Evolutionary conservation across 331 rosid genomes (phyloP), one percentile per base, ranked within the genome.

Genomic region (Pyrus hybrid): DNA sequence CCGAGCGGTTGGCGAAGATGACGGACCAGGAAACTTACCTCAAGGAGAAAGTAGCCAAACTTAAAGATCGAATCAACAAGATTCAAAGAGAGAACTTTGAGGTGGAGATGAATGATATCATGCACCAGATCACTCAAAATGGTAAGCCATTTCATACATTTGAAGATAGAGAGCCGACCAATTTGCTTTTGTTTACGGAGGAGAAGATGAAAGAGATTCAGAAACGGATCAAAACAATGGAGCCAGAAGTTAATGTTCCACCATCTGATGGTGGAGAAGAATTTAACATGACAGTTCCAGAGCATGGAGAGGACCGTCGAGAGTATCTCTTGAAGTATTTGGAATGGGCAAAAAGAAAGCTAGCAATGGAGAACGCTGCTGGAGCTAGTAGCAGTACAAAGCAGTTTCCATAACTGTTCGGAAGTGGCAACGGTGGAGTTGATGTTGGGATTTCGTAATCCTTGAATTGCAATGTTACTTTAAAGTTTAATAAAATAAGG

Each of bases 1-100:
- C 14, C 1, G 85, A 63, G 5, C 71, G 77, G 16, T 18, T 26
- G 35, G 85, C 54, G 75, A 80, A 79, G n/a, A 78, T 56, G 77
- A 64, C 63, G 35, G 80, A 63, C 68, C 68, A 28, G 6, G 68
- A 63, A 20, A 30, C 41, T 63, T 63, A 29, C 45, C 68, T 63
- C 13, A 29, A 3, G 68, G 68, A 63, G 41, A 63, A 11, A 1
- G 21, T 16, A 30, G 7, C 68, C 13, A 63, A 28, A 63, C 3
- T 63, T 1, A 5, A 63, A 29, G 43, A 63, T 5, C 33, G 26
- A 63, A 7, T 63, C n/a, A 29, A n/a, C 14, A 63, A 5, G 43
- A 17, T 9, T 7, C 43, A 28, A 8, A 29, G 22, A 12, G 18
- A 62, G 66, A 62, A 23, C n/a, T 2, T 25, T 23, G 66, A 62